Evolutionary conservation across 2,329 filamentous ascomycete species (phyloP).

Genomic region (Byssochlamys sp.): DNA sequence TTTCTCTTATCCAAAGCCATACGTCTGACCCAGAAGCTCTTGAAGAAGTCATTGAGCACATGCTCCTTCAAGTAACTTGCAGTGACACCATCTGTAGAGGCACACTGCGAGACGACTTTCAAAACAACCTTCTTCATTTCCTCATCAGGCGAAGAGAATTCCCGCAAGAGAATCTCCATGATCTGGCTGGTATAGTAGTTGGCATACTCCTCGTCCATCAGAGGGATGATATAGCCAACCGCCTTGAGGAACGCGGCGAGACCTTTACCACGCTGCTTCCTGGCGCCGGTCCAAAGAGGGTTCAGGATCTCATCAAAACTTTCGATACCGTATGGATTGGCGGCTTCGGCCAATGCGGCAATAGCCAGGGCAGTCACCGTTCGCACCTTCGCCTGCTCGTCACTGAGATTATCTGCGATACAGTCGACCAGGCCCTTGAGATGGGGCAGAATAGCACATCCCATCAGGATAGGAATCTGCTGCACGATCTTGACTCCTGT

Average conservation of each 20-base stretch:
- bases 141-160: conserved; percentile 93
- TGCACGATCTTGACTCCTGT: conserved; percentile 99
- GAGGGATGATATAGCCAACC: conserved; percentile 91
- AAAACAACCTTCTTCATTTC: conserved; percentile 99
- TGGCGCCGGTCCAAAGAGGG: conserved; percentile 88
- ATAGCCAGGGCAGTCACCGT: conserved; percentile 94
- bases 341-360: conserved; percentile 86
- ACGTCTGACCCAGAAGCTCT: conserved; percentile 92
- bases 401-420: conserved; percentile 88
- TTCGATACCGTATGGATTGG: conserved; percentile 97
- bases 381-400: conserved; percentile 94
- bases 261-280: conserved; percentile 93
- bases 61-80: conserved; percentile 90
- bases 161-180: conserved; percentile 93
- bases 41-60: conserved; percentile 92
- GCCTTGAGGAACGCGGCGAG: conserved; percentile 93
- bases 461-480: conserved; percentile 97
- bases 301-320: conserved; percentile 97
- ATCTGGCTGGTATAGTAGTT: conserved; percentile 98
- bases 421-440: conserved; percentile 93
- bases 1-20: conserved; percentile 98
- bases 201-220: conserved; percentile 99
- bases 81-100: conserved; percentile 87
- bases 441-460: conserved; percentile 88
- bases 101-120: conserved; percentile 93